Base-by-base conservation (phyloP, 2,329 filamentous ascomycete genomes). In the Alternaria incomplexa region DNA sequence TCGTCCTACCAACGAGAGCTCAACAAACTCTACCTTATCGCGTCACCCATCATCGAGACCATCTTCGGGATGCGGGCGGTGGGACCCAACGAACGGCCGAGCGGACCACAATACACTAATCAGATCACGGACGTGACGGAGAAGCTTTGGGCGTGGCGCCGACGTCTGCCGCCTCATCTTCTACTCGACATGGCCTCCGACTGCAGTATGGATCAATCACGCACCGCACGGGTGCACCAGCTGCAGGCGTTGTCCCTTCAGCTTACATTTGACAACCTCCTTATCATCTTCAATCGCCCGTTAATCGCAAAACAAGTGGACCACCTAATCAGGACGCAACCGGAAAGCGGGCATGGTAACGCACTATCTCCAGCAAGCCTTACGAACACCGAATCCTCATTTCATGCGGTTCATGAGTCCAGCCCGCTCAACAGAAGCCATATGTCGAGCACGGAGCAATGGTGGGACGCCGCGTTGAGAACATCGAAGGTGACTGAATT, bases 201-300 rank as follows among this genome's bases (percentile, higher is more conserved):
- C 52, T 68, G 63, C 10, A 56, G 60, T n/a, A 30, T 55, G 3
- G 51, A 69, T 17, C 58, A 65, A 10, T 53, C 61, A 11, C 47
- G 59, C 6, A 63, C 62, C 5, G 40, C 48, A 22, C 58, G 70
- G 56, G 64, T 71, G 50, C 58, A 69, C 50, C 68, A 71, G 6
- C 57, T 83, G 1, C 81, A 83, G 62, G 76, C 81, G 2, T 60
- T 83, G n/a, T 77, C 82, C 9, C 57, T 83, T n/a, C 78, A 82
- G 46, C 65, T 83, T 5, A 82, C 81, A 1, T 83, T 80, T 36
- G 81, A 83, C 62, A 83, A 81, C 56, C 65, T 83, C 6, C 69
- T 81, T 5, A 81, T 83, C 44, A 77, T 83, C 4, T 69, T 83
- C 7, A 79, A 83, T 63, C 79, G 81, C n/a, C 81, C 82, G 6